Conservation (phyloP, 1,139 yeast species). For the Eremothecium coryli region DNA sequence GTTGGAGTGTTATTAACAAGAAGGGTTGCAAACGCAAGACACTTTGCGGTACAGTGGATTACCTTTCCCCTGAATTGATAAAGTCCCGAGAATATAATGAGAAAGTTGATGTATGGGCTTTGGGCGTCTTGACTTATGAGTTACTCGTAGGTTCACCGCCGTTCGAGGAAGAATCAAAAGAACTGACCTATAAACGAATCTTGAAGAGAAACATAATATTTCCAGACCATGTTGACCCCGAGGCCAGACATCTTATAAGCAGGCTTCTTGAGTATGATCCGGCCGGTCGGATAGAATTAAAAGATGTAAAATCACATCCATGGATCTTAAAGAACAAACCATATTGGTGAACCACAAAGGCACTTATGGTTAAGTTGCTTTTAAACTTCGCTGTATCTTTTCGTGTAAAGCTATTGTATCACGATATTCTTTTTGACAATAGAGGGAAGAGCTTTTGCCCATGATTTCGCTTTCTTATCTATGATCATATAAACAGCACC, state of each 20-base stretch:
- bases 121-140: conserved; percentile 82
- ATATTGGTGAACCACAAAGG: conserved; percentile 34
- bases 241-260: conserved; percentile 68
- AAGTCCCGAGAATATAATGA: conserved; percentile 73
- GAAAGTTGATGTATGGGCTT: conserved; percentile 84
- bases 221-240: conserved; percentile 60
- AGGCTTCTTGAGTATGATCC: conserved; percentile 57
- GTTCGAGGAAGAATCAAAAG: conserved; percentile 68
- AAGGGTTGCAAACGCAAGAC: conserved; percentile 52
- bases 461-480: conserved; percentile 53
- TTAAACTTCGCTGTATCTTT: not conserved
- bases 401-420: conserved; percentile 16
- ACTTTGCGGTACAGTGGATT: conserved; percentile 91
- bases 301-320: conserved; percentile 62
- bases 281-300: conserved; percentile 48
- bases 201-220: conserved; percentile 65
- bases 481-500: conserved; percentile 79
- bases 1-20: conserved; percentile 81
- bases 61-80: conserved; percentile 92
- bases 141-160: conserved; percentile 85
- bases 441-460: conserved; percentile 78
- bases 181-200: conserved; percentile 70
- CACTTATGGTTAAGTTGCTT: not conserved
- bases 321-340: conserved; percentile 67
- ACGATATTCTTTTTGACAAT: conserved; percentile 44